A percentile compares a stretch with the other conserved stretches of the same genome.
Evolutionary conservation across 441 rosid genomes (phyloP).

Genomic region (Viola pubescens): DNA sequence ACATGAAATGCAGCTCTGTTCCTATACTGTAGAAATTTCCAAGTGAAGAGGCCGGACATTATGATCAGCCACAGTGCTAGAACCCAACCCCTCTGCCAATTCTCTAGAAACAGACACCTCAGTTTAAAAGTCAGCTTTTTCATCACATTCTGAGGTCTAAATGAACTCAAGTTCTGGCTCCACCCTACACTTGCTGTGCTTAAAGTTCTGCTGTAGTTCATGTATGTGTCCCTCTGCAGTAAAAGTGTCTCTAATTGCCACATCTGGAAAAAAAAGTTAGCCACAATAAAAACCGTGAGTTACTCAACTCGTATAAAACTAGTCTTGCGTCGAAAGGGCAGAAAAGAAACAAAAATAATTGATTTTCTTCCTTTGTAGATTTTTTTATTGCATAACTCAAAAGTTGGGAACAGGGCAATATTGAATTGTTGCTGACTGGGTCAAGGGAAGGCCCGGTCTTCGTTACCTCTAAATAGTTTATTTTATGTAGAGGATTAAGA

Average conservation of each 20-base stretch:
- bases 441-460: not conserved
- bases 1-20: slow-evolving; percentile 64
- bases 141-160: slow-evolving; percentile 32
- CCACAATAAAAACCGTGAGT: not conserved
- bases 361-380: no score
- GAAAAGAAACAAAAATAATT: no score
- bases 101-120: slow-evolving; percentile 53
- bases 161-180: slow-evolving; percentile 50
- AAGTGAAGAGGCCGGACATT: slow-evolving; percentile 59
- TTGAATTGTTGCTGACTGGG: not conserved
- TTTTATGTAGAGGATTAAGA: no score
- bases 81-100: slow-evolving; percentile 85
- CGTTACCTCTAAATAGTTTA: no score
- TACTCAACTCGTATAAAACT: no score
- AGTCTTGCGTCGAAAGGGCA: no score
- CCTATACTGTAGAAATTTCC: slow-evolving; percentile 82
- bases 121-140: slow-evolving; percentile 30
- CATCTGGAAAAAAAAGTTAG: slow-evolving; percentile 36
- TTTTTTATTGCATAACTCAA: no score
- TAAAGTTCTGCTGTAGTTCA: slow-evolving; percentile 82
- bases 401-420: no score
- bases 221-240: slow-evolving; percentile 73
- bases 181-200: slow-evolving; percentile 64
- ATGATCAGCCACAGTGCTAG: slow-evolving; percentile 52
- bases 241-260: slow-evolving; percentile 96